phyloP scores from a whole-genome alignment of 768 basidiomycete species.

The Mycena latifolia region DNA sequence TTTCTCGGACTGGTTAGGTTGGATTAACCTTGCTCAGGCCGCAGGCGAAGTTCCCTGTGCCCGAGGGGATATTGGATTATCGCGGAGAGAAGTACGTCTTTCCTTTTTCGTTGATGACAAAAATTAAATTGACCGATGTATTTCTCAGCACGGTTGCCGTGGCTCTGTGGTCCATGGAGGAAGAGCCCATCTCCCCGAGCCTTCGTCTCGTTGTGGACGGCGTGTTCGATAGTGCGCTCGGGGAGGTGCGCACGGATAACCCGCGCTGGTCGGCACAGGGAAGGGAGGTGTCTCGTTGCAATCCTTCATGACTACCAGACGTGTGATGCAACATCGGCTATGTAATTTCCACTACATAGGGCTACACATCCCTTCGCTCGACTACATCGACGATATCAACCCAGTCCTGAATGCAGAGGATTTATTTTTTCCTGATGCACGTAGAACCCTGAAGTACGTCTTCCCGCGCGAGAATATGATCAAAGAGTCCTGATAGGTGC shows the following conservation, averaged over 20 bases:
- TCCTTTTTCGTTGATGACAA: neutral
- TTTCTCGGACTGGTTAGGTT: neutral
- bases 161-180: conserved; percentile 76
- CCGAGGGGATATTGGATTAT: conserved; percentile 7
- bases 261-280: conserved; percentile 64
- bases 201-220: conserved; percentile 68
- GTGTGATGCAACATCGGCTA: no score
- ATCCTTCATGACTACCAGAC: no score
- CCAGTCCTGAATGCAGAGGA: no score
- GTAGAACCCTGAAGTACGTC: no score
- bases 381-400: no score
- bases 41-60: conserved; percentile 25
- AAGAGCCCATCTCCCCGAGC: conserved; percentile 57
- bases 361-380: no score
- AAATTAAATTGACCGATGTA: neutral
- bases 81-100: conserved; percentile 47
- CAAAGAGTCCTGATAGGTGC: no score
- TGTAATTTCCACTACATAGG: no score
- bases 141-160: conserved; percentile 67
- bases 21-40: conserved; percentile 45
- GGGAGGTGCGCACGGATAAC: conserved; percentile 65
- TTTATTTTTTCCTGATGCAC: no score
- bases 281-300: no score
- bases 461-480: no score
- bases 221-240: conserved; percentile 78